These are phyloP conservation scores for Camelina neglecta DNA, from an alignment of 345 rosid species.

Conservation along the genomic window DNA sequence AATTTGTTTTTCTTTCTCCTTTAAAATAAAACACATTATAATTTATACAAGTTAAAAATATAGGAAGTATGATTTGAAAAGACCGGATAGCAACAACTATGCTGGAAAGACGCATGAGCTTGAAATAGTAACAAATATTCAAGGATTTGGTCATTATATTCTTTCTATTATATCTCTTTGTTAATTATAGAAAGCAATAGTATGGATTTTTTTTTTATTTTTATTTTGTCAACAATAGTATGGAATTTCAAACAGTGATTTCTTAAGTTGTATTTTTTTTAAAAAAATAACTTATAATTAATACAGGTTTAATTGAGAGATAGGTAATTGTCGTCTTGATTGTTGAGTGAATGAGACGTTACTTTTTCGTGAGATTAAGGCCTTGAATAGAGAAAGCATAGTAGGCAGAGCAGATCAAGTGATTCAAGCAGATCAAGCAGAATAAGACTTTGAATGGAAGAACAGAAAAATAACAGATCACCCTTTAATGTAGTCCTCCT, in stretches of 20 bases:
- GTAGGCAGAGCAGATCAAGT: no score
- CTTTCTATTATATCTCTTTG: background rate
- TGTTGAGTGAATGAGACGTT: conserved; percentile 43
- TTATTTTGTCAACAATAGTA: no score
- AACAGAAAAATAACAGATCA: no score
- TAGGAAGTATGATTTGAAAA: conserved; percentile 21
- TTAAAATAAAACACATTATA: background rate
- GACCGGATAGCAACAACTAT: conserved; percentile 20
- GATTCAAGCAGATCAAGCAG: no score
- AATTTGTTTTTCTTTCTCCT: background rate
- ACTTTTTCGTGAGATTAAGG: conserved; percentile 16
- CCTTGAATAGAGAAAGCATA: no score
- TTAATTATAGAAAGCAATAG: no score
- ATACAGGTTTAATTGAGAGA: conserved; percentile 10
- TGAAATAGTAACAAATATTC: background rate
- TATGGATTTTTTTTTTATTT: no score
- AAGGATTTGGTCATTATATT: conserved; percentile 1
- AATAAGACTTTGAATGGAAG: no score
- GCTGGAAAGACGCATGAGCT: conserved; percentile 28
- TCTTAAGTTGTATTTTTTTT: background rate
- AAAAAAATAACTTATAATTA: background rate
- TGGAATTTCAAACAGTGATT: background rate
- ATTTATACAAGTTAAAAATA: background rate
- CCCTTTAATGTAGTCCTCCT: no score
- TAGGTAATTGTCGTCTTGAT: conserved; percentile 39